Conservation (phyloP, 2,329 filamentous ascomycete species). For the Lachnellula occidentalis region DNA sequence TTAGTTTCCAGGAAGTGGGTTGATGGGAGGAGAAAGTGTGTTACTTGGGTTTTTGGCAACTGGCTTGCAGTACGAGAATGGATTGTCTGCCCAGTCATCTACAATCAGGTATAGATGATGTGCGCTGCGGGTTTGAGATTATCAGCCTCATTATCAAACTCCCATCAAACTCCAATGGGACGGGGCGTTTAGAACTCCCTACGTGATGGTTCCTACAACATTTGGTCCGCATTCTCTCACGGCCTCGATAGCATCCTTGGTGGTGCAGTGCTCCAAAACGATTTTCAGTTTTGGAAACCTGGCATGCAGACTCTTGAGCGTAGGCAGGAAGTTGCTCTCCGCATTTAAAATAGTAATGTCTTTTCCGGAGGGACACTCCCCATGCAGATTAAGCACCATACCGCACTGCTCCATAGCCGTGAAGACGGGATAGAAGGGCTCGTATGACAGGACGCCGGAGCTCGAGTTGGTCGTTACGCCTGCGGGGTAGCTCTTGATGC, state of each 20-base stretch:
- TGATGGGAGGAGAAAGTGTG: constrained; percentile 32
- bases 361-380: constrained; percentile 58
- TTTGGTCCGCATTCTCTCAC: constrained; percentile 71
- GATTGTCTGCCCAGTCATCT: constrained; percentile 65
- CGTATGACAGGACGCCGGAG: constrained; percentile 64
- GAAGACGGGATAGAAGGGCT: constrained; percentile 72
- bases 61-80: constrained; percentile 56
- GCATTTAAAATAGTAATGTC: constrained; percentile 58
- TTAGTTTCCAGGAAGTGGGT: neutral
- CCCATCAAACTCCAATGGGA: neutral
- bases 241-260: constrained; percentile 71
- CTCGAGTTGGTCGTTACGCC: constrained; percentile 62
- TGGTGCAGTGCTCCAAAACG: constrained; percentile 82
- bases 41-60: constrained; percentile 38
- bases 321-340: constrained; percentile 75
- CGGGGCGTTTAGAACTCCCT: neutral
- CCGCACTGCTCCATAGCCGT: constrained; percentile 81
- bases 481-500: constrained; percentile 38
- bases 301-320: constrained; percentile 64
- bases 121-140: constrained; percentile 4
- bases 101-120: constrained; percentile 52
- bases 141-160: neutral
- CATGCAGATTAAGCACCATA: constrained; percentile 88
- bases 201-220: constrained; percentile 51
- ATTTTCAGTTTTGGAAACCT: constrained; percentile 69